Evolutionary conservation across 1,284 basidiomycete species (phyloP), one percentile per base, ranked within the genome.

Genomic region (Earliella scabrosa): DNA sequence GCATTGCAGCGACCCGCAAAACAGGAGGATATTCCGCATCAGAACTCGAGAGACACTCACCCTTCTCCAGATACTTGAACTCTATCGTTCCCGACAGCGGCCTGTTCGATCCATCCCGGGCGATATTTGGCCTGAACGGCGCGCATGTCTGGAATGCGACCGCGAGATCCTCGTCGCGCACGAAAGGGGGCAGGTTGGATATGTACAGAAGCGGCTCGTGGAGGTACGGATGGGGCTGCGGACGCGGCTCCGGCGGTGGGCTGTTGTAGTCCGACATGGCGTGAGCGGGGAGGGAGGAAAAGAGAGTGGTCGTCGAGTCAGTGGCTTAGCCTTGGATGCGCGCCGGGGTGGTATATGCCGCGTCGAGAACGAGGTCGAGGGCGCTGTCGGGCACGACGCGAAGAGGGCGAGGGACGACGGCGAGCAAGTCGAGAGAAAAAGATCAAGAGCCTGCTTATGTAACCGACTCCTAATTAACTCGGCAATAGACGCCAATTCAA

Each of bases 121-220:
- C 68, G 63, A 93, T 87, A 70, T 79, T 87, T 47, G 89, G 90
- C 65, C 90, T 82, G 75, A 92, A 90, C 13, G 90, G 91, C 23
- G 87, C 87, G 68, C 88, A 91, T 58, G 77, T 75, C 61, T 85
- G 80, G 62, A 93, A 87, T 2, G 87, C 82, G 55, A 80, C 66
- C 1, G 90, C 90, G 21, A 93, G 77, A 65, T 85, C 85, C 68
- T 88, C 85, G 72, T 93, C 90, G 52, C 84, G 77, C 50, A 92
- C 81, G 73, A 81, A 83, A 38, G 84, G 71, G 13, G 90, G 87
- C 40, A 93, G 72, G 69, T 83, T 86, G 31, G 88, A 83, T 69
- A 93, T 86, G 74, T 92, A 88, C 45, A 93, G 77, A 60, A 90
- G 68, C 27, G 90, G 88, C 67, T 92, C 90, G 68, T 88, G 86